Percentiles rank a stretch among this genome's conserved stretches.
These are phyloP conservation scores for Sutorius eximius DNA, from an alignment of 1,284 basidiomycete species.

Conservation along the genomic window DNA sequence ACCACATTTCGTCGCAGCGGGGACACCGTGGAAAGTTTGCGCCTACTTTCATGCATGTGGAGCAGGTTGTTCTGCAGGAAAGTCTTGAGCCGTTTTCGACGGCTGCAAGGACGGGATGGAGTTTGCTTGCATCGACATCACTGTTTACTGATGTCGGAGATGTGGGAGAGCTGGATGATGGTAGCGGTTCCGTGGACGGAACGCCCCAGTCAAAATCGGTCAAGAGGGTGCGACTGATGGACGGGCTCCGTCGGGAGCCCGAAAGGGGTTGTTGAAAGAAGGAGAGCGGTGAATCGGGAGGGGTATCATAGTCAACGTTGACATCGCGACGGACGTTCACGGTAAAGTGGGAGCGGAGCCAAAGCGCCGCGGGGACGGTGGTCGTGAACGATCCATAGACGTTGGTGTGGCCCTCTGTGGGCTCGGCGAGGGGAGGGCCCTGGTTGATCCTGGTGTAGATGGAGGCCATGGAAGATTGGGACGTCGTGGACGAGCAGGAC, in stretches of 20 bases:
- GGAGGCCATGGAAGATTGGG: slow-evolving; percentile 32
- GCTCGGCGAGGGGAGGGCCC: slow-evolving; percentile 32
- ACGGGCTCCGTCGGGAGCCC: slow-evolving; percentile 30
- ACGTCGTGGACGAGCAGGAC: slow-evolving; percentile 29
- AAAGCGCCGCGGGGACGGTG: slow-evolving; percentile 31
- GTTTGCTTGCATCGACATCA: slow-evolving; percentile 23
- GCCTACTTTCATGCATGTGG: slow-evolving; percentile 57
- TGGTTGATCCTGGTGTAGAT: slow-evolving; percentile 33
- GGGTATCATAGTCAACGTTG: slow-evolving; percentile 28
- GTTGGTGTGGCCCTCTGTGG: slow-evolving; percentile 32
- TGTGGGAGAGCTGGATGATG: slow-evolving; percentile 21
- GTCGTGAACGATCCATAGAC: slow-evolving; percentile 52
- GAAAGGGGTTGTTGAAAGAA: slow-evolving; percentile 10
- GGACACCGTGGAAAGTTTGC: slow-evolving; percentile 65
- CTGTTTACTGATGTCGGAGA: slow-evolving; percentile 25
- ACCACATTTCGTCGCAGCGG: slow-evolving; percentile 65
- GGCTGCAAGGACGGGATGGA: slow-evolving; percentile 52
- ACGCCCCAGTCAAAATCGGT: slow-evolving; percentile 18
- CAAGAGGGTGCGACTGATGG: slow-evolving; percentile 39
- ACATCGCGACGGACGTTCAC: slow-evolving; percentile 18
- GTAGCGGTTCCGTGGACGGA: background rate
- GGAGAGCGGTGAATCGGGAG: slow-evolving; percentile 35
- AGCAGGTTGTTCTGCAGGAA: slow-evolving; percentile 46
- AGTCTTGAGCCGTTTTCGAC: slow-evolving; percentile 59
- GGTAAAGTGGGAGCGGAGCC: slow-evolving; percentile 23